Evolutionary conservation across 345 rosid species (phyloP), one percentile per base, ranked within the genome.

Genomic region (Eutrema yunnanense): DNA sequence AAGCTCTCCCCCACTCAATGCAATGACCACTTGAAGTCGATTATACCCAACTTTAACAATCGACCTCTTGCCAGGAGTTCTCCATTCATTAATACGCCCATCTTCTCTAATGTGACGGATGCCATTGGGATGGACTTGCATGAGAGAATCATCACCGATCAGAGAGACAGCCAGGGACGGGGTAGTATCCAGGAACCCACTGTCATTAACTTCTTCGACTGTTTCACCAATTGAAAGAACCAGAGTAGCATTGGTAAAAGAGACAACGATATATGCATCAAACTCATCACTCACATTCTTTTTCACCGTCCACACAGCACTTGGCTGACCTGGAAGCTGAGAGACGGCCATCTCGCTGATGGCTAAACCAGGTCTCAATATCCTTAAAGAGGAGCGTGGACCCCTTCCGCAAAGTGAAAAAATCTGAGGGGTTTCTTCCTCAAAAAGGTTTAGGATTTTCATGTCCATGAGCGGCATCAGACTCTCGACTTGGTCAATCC

Each of bases 61-160:
- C 2, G 96, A 86, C 81, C 96, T 95, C 92, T 92, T 95, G 56
- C 98, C 99, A 67, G 99, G 99, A 54, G 99, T 95, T 78, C 96
- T 86, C 99, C 99, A 95, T 73, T 95, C 99, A 68, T 95, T 92
- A 50, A 95, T 80, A 62, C 99, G 99, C 41, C 99, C 94, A 78
- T 95, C 98, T 77, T 92, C 99, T 83, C 97, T 87, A 42, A 92
- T 92, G 85, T 92, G 98, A 78, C 93, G 86, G 53, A 92, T 92
- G 57, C 98, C 98, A 78, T 86, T 90, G 42, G 99, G 99, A 72
- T 95, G 98, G 83, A 95, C 96, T 92, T 95, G 99, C 99, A 95
- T 92, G 30, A 92, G 85, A 55, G 99, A 92, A 73, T 95, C 99
- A 75, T 95, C 98, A 8, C 99, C 96, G 3, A 95, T 88, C 72